These are phyloP conservation scores for Penicillium freii DNA, from an alignment of 2,329 filamentous ascomycete genomes.

Conservation along the genomic window DNA sequence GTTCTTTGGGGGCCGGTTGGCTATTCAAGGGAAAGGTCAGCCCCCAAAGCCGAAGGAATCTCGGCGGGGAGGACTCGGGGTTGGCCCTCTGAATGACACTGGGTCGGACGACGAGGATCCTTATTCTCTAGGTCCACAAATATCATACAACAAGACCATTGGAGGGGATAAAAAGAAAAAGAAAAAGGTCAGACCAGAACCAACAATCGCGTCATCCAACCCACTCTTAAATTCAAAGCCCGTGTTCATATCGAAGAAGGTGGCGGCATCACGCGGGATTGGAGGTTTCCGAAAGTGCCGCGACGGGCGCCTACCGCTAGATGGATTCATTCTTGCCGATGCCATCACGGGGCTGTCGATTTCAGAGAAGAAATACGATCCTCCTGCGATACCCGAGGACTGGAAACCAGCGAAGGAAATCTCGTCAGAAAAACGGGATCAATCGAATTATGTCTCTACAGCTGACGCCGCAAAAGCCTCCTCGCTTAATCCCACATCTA, in stretches of 20 bases:
- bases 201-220: slow-evolving; percentile 56
- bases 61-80: slow-evolving; percentile 69
- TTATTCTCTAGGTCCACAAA: slow-evolving; percentile 86
- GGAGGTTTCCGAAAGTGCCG: slow-evolving; percentile 68
- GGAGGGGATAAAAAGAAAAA: slow-evolving; percentile 80
- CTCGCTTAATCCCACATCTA: slow-evolving; percentile 68
- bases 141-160: slow-evolving; percentile 79
- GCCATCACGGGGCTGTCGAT: slow-evolving; percentile 50
- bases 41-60: slow-evolving; percentile 54
- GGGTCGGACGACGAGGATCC: slow-evolving; percentile 94
- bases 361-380: slow-evolving; percentile 47
- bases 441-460: slow-evolving; percentile 60
- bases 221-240: slow-evolving; percentile 65
- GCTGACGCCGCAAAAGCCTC: slow-evolving; percentile 77
- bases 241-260: slow-evolving; percentile 71
- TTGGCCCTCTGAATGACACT: slow-evolving; percentile 86
- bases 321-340: slow-evolving; percentile 73
- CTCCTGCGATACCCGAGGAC: slow-evolving; percentile 49
- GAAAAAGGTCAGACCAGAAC: slow-evolving; percentile 51
- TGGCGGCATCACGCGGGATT: slow-evolving; percentile 41
- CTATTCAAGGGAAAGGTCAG: slow-evolving; percentile 37
- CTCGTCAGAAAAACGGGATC: slow-evolving; percentile 34
- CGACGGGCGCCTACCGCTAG: slow-evolving; percentile 75
- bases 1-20: slow-evolving; percentile 39
- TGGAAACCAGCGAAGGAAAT: slow-evolving; percentile 66